Percentiles rank a stretch among this genome's conserved stretches.
Evolutionary conservation across 1,139 yeast species (phyloP).

Genomic region (Yarrowia galli): DNA sequence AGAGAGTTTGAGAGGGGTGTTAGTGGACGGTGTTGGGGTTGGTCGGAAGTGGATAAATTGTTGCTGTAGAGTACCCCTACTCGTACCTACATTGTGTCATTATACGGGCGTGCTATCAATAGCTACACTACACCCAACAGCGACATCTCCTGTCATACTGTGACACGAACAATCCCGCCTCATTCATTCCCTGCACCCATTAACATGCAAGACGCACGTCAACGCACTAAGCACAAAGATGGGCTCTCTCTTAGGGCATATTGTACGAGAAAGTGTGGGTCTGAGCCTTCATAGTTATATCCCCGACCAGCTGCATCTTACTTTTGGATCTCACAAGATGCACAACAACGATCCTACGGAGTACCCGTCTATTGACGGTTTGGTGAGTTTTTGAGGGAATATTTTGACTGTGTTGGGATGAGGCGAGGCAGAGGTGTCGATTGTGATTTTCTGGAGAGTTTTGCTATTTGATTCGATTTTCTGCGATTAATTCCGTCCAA

Average conservation of each 20-base stretch:
- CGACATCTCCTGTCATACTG: background rate
- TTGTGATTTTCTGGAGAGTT: background rate
- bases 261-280: constrained; percentile 2
- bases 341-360: constrained; percentile 23
- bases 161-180: too few species aligned
- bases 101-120: too few species aligned
- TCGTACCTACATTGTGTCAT: too few species aligned
- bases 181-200: background rate
- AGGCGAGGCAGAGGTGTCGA: background rate
- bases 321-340: background rate
- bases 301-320: constrained; percentile 4
- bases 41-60: too few species aligned
- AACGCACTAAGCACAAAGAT: background rate
- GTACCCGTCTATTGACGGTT: constrained; percentile 19
- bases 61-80: too few species aligned
- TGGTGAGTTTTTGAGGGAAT: background rate
- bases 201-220: background rate
- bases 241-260: constrained; percentile 4
- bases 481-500: background rate
- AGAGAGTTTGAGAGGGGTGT: background rate
- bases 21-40: too few species aligned
- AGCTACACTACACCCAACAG: too few species aligned
- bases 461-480: background rate
- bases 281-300: background rate
- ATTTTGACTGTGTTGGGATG: background rate